Evolutionary conservation across 257 asterid species (phyloP).

Genomic region (Misopates orontium): DNA sequence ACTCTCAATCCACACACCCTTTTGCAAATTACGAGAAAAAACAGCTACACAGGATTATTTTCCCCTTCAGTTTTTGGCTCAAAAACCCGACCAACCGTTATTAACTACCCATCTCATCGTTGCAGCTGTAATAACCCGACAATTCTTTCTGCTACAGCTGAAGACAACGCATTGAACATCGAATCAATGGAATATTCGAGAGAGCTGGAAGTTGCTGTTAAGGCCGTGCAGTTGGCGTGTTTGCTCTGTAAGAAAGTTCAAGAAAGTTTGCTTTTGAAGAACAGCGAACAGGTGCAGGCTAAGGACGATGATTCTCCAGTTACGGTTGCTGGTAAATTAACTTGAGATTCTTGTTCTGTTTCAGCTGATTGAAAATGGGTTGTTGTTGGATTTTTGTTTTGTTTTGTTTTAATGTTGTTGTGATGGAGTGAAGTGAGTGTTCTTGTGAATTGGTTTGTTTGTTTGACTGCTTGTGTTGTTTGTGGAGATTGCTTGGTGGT

Average conservation of each 20-base stretch:
- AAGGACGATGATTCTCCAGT: slow-evolving; percentile 81
- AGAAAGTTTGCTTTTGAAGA: slow-evolving; percentile 38
- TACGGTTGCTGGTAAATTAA: slow-evolving; percentile 67
- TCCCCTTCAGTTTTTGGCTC: slow-evolving; percentile 8
- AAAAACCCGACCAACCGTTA: slow-evolving; percentile 16
- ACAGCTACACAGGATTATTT: slow-evolving; percentile 8
- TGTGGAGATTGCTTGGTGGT: background rate
- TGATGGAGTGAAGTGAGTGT: background rate
- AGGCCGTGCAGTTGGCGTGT: slow-evolving; percentile 83
- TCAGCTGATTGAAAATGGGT: background rate
- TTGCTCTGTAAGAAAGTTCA: slow-evolving; percentile 68
- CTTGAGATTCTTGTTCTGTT: background rate
- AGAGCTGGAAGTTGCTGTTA: slow-evolving; percentile 71
- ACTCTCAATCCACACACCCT: slow-evolving; percentile 31
- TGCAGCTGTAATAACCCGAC: slow-evolving; percentile 15
- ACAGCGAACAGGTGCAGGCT: slow-evolving; percentile 46
- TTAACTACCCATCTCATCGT: slow-evolving; percentile 30
- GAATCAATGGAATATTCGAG: slow-evolving; percentile 33
- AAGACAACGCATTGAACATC: slow-evolving; percentile 30
- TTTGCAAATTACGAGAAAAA: background rate
- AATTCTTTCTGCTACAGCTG: slow-evolving; percentile 33
- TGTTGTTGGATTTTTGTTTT: slow-evolving; percentile 5
- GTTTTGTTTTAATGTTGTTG: background rate
- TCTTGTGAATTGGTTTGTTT: background rate
- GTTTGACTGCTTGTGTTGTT: slow-evolving; percentile 1